Percentiles rank a stretch among this genome's conserved stretches.
Evolutionary conservation across 441 rosid species (phyloP).

Genomic region (Erysimum cheiri): DNA sequence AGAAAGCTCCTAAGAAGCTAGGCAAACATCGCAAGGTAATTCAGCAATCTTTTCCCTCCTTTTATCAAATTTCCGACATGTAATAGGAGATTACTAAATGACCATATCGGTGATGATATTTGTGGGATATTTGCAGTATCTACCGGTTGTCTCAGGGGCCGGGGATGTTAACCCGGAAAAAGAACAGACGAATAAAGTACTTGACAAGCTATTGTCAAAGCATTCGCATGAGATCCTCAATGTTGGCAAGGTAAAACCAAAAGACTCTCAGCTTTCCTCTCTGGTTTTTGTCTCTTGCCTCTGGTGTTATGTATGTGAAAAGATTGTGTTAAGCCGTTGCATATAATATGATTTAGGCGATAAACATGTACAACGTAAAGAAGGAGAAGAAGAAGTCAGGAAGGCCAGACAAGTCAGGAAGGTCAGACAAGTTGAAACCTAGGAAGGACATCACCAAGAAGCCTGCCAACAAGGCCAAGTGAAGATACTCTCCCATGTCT

Average conservation of each 20-base stretch:
- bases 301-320: constrained; percentile 6
- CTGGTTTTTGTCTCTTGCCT: neutral
- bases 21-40: constrained; percentile 88
- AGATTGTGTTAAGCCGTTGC: constrained; percentile 2
- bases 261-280: constrained; percentile 12
- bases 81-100: neutral
- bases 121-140: constrained; percentile 55
- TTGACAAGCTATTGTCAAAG: constrained; percentile 75
- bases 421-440: constrained; percentile 71
- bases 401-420: constrained; percentile 53
- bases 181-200: constrained; percentile 82
- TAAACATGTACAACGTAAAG: constrained; percentile 77
- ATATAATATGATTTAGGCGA: constrained; percentile 55
- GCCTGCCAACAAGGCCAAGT: constrained; percentile 51
- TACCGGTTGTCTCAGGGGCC: constrained; percentile 74
- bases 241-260: constrained; percentile 66
- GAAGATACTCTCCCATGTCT: constrained; percentile 28
- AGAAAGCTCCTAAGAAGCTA: constrained; percentile 76
- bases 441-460: constrained; percentile 59
- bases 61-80: neutral
- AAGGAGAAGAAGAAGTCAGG: constrained; percentile 68
- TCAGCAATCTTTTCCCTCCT: neutral
- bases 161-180: constrained; percentile 68
- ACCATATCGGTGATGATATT: neutral
- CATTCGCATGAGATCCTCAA: constrained; percentile 90